phyloP scores from a whole-genome alignment of 768 basidiomycete genomes.

The Chalciporus sphaerocephalus region DNA sequence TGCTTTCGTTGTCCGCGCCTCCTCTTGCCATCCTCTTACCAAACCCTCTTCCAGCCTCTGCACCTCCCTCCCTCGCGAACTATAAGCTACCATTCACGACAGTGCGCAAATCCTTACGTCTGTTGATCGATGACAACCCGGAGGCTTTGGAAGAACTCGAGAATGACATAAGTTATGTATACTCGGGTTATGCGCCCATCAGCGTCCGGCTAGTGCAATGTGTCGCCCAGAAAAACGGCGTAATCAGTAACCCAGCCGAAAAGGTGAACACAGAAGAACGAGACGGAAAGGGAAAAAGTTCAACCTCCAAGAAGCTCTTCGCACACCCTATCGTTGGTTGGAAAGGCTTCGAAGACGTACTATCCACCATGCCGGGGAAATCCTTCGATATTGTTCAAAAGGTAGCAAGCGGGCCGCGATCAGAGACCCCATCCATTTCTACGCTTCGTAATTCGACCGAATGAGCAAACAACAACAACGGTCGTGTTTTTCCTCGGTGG shows the following conservation, averaged over 20 bases:
- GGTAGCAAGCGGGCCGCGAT: constrained; percentile 26
- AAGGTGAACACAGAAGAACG: constrained; percentile 42
- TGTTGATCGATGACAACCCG: constrained; percentile 85
- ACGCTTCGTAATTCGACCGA: constrained; percentile 39
- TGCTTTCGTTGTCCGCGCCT: constrained; percentile 61
- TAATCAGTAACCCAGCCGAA: constrained; percentile 73
- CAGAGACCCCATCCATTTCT: constrained; percentile 26
- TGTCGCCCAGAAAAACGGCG: constrained; percentile 84
- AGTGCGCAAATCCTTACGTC: constrained; percentile 78
- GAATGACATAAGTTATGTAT: constrained; percentile 93
- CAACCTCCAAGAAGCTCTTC: constrained; percentile 51
- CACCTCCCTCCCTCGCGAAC: constrained; percentile 35
- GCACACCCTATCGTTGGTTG: constrained; percentile 94
- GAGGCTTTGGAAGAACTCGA: constrained; percentile 79
- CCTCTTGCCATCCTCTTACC: constrained; percentile 65
- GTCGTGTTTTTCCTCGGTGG: constrained; percentile 97
- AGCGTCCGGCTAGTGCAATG: constrained; percentile 91
- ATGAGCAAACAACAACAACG: constrained; percentile 71
- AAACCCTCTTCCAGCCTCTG: constrained; percentile 59
- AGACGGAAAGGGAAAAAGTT: constrained; percentile 37
- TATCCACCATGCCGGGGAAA: constrained; percentile 77
- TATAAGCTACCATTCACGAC: constrained; percentile 67
- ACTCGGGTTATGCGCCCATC: constrained; percentile 95
- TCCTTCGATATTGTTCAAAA: constrained; percentile 74
- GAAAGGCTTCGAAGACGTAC: constrained; percentile 94